Evolutionary conservation across 129 eudicot species (phyloP), one percentile per base, ranked within the genome.

Genomic region (Helianthus tuberosus): DNA sequence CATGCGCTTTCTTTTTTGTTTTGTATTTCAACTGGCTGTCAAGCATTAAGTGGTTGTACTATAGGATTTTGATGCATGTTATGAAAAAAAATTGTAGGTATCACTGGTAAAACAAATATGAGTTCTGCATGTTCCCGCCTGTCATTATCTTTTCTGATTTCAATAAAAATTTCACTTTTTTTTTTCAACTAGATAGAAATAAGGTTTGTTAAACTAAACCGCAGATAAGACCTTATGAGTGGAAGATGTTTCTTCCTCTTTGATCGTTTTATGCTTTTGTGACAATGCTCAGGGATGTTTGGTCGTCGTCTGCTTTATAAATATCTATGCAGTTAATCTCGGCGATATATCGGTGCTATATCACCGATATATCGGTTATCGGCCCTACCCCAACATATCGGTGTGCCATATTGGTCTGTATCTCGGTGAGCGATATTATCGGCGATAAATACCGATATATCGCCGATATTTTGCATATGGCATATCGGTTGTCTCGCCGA

Each of bases 251-350:
- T 32, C 6, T 52, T 53, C 74, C 43, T 69, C 48, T 69, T 69
- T 46, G 29, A 61, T 14, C 47, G 3, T 32, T 62, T 32, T 69
- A 50, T 50, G 61, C 47, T 69, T 50, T 50, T 50, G 74, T 50
- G 61, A 69, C 9, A 29, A 69, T 14, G 61, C 39, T 68, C 73
- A 66, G 23, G 58, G 59, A 25, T 68, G 46, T 48, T 25, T 65
- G n/a, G 73, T 41, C 32, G 50, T 41, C 32, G 50, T 69, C 11
- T 15, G 64, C 57, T 35, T 36, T 32, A 32, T 32, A 32, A 32
- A 3, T 32, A 32, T 25, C 1, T 25, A 25, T 25, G 2, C n/a
- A n/a, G n/a, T n/a, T n/a, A n/a, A n/a, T n/a, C n/a, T n/a, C n/a
- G n/a, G n/a, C n/a, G n/a, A n/a, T n/a, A n/a, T n/a, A n/a, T n/a